Evolutionary conservation across 768 basidiomycete genomes (phyloP), one percentile per base, ranked within the genome.

Genomic region (Trametes elegans): DNA sequence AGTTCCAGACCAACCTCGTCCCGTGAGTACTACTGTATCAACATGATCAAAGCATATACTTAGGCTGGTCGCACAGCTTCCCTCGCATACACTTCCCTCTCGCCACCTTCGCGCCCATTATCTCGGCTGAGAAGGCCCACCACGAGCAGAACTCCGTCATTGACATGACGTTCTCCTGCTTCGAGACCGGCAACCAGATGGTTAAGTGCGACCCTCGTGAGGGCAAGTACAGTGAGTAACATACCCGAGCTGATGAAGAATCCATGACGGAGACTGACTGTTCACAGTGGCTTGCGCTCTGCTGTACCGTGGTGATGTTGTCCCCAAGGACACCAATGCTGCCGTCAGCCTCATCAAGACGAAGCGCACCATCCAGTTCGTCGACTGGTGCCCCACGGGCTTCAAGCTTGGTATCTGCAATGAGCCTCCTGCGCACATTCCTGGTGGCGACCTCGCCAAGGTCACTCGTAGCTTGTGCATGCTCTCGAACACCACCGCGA

Each of bases 401-500:
- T 88, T 87, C 83, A 87, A 87, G 73, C 76, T 76, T 13, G 88
- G 88, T 67, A 84, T 89, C 67, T 89, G 87, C 73, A 88, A 88
- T 70, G 87, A 89, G 70, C 80, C 87, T 32, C 84, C 87, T 3
- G 85, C 87, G 26, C 77, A 81, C 65, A 84, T 89, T 36, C 87
- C 87, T 18, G 85, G 85, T 19, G 87, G 87, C 52, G 87, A 89
- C 63, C 77, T 88, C 40, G 88, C 87, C 54, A 85, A 85, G 73
- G 87, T 87, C 40, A 83, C 85, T 21, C 79, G 87, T 59, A 83
- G 81, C 50, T 78, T 89, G 67, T 89, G 87, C 74, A 89, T 88
- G 88, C 67, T 89, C 63, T 86, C 85, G 60, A 89, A 89, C 75
- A 85, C 83, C 8, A 83, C 82, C 4, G 78, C 85, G 40, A 89